A percentile compares a stretch with the other conserved stretches of the same genome.
Evolutionary conservation across 2,329 filamentous ascomycete genomes (phyloP).

Genomic region (Exophiala sp.): DNA sequence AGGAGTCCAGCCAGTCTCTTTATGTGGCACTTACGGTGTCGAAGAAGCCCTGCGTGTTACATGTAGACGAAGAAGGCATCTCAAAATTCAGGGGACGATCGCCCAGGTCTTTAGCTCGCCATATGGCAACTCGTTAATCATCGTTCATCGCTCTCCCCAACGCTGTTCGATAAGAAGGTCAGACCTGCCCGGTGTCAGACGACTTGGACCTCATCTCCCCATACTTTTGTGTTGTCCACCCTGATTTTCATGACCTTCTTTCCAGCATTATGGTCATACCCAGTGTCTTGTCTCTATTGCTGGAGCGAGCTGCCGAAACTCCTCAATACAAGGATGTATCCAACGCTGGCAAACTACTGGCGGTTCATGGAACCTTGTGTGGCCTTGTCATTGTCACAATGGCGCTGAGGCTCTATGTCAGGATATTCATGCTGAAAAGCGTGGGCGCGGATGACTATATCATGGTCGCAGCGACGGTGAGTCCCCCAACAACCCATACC

Average conservation of each 20-base stretch:
- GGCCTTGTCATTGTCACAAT: constrained; percentile 38
- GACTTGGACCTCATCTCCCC: neutral
- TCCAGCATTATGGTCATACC: constrained; percentile 12
- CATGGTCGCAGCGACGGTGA: constrained; percentile 41
- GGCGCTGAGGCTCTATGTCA: constrained; percentile 43
- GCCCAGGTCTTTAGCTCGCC: neutral
- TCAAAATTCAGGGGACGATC: neutral
- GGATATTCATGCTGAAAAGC: constrained; percentile 43
- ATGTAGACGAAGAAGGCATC: neutral
- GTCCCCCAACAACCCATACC: no score
- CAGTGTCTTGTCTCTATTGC: neutral
- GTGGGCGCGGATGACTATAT: constrained; percentile 47
- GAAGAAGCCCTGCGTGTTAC: neutral
- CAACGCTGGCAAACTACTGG: constrained; percentile 38
- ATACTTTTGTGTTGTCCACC: neutral
- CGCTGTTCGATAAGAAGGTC: neutral
- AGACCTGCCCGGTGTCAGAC: neutral
- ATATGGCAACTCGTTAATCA: neutral
- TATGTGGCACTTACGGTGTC: neutral
- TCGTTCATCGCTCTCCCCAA: neutral
- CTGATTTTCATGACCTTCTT: neutral
- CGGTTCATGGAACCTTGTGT: constrained; percentile 38
- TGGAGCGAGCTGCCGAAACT: constrained; percentile 25
- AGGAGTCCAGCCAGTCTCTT: neutral
- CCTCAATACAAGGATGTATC: constrained; percentile 35